Base-by-base conservation (phyloP, 345 rosid genomes). In the Gossypium herbaceum region DNA sequence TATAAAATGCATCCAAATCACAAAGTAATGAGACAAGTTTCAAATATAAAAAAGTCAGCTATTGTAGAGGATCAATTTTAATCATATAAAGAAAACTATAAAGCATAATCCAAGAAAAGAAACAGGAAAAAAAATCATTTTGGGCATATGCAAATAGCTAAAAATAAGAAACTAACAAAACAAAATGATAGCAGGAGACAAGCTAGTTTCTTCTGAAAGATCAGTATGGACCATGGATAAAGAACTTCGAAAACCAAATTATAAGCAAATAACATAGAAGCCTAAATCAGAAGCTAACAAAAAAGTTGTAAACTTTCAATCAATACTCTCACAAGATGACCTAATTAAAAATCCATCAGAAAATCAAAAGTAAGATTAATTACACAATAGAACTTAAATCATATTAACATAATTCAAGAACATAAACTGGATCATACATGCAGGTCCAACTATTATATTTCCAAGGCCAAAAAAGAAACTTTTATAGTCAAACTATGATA, bases 221-320 rank as follows among this genome's bases (percentile, higher is more conserved):
- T 76, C 39, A 68, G 58, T 50, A 69, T 59, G 54, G 51, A 29
- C 22, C 63, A 52, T 25, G 34, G 51, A 68, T 24, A 15, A 29
- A 65, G 29, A 69, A 16, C 62, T 20, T 41, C 22, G 29, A 8
- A 39, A 65, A 70, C 7, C 52, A 48, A 41, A 39, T 22, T 11
- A 57, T 19, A 51, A 56, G 11, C 45, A 51, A 34, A 34, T 9
- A 79, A 55, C 20, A 45, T 19, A 20, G 15, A 67, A 39, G 20
- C 48, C 20, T 29, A 59, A 62, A 22, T 43, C 27, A 68, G 66
- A 79, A 74, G 17, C 44, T 12, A 63, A 74, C 64, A 76, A 44
- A 57, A 57, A 71, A 55, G 19, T 27, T 12, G 20, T 12, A 17
- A 69, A 27, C 45, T 69, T 51, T 69, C 60, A 69, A 12, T 19